These are phyloP conservation scores for Geotrichum histeridarum DNA, from an alignment of 1,139 yeast genomes.

Conservation along the genomic window DNA sequence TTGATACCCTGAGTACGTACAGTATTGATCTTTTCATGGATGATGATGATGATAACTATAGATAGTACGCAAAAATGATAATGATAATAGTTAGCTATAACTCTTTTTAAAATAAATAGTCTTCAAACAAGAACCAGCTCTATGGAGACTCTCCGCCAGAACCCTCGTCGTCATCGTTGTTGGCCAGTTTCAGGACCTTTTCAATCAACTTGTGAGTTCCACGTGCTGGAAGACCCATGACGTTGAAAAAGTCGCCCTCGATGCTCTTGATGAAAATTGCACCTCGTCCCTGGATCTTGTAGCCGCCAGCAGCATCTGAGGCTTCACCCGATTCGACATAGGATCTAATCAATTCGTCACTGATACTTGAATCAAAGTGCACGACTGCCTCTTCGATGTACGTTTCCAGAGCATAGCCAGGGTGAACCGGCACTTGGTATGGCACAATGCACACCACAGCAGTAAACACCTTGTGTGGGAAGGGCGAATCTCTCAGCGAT, in stretches of 20 bases:
- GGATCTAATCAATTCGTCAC: conserved; percentile 50
- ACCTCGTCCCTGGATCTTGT: conserved; percentile 78
- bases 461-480: conserved; percentile 56
- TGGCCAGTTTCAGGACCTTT: conserved; percentile 32
- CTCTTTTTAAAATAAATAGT: not conserved
- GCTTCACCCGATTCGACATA: conserved; percentile 77
- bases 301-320: conserved; percentile 83
- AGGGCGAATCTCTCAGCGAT: conserved; percentile 42
- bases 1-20: too few relatives aligned
- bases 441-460: conserved; percentile 57
- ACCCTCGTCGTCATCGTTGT: conserved; percentile 20
- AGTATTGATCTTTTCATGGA: too few relatives aligned
- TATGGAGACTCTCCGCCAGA: conserved; percentile 20
- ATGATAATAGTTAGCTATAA: not conserved
- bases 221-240: conserved; percentile 82
- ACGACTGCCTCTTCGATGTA: conserved; percentile 47
- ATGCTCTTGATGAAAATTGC: conserved; percentile 53
- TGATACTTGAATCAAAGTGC: conserved; percentile 44
- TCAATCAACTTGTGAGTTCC: conserved; percentile 47
- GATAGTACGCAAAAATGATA: too few relatives aligned
- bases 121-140: not conserved
- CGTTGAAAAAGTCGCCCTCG: conserved; percentile 77
- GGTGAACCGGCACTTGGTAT: conserved; percentile 37
- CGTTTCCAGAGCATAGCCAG: conserved; percentile 40
- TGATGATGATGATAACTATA: too few relatives aligned